A percentile compares a stretch with the other conserved stretches of the same genome.
These are phyloP conservation scores for Ogataea neopini DNA, from an alignment of 805 yeast species.

Conservation along the genomic window DNA sequence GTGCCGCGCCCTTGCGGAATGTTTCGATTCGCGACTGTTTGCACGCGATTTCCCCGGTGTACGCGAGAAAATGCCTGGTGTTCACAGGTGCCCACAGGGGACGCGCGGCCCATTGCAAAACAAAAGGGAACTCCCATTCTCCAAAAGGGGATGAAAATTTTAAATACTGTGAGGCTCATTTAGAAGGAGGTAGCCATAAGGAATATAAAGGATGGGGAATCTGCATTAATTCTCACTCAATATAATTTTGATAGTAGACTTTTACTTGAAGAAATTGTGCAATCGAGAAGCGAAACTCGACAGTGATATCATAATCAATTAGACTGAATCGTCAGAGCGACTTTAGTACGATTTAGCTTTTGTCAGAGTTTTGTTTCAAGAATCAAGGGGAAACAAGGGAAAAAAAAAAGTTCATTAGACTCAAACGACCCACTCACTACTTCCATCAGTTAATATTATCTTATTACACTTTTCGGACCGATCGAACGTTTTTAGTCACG, in stretches of 20 bases:
- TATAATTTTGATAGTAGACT: background rate
- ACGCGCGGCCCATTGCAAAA: slow-evolving; percentile 9
- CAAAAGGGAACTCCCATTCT: slow-evolving; percentile 9
- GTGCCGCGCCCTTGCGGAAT: slow-evolving; percentile 1
- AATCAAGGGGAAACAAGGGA: slow-evolving; percentile 5
- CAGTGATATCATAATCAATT: background rate
- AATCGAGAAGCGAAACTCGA: background rate
- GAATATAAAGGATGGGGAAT: slow-evolving; percentile 8
- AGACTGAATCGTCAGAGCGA: slow-evolving; percentile 6
- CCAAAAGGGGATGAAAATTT: slow-evolving; percentile 12
- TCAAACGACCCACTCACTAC: background rate
- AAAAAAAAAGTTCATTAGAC: background rate
- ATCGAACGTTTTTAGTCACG: background rate
- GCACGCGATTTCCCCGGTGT: slow-evolving; percentile 4
- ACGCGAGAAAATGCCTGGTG: slow-evolving; percentile 1
- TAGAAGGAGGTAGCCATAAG: slow-evolving; percentile 3
- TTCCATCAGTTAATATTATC: background rate
- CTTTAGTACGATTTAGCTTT: slow-evolving; percentile 4
- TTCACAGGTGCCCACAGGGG: slow-evolving; percentile 3
- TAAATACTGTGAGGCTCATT: slow-evolving; percentile 2
- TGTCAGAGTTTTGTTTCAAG: slow-evolving; percentile 6
- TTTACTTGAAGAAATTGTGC: slow-evolving; percentile 2
- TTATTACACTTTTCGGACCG: background rate
- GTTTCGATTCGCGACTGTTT: background rate
- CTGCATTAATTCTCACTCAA: slow-evolving; percentile 2